Evolutionary conservation across 495 filamentous ascomycete genomes (phyloP).

Genomic region (Symbiotaphrina buchneri): DNA sequence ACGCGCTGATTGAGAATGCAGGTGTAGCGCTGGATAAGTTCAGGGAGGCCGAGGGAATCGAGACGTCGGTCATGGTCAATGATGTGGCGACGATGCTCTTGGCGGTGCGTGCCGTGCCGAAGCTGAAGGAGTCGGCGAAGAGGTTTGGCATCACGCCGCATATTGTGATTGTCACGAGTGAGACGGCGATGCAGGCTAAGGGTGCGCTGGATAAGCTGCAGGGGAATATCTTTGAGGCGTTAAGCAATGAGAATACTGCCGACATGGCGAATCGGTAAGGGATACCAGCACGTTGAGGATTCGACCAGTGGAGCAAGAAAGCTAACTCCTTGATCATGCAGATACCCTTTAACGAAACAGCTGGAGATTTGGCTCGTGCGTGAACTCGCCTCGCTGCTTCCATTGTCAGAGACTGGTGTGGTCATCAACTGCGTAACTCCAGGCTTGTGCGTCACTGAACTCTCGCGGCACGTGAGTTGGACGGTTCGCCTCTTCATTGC

Average conservation of each 20-base stretch:
- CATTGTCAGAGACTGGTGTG: too few relatives aligned
- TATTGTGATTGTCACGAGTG: constrained; percentile 12
- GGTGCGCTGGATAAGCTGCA: constrained; percentile 10
- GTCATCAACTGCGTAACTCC: too few relatives aligned
- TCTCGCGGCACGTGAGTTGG: too few relatives aligned
- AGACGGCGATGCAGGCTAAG: constrained; percentile 9
- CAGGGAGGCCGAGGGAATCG: constrained; percentile 6
- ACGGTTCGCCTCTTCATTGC: neutral
- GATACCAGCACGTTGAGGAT: too few relatives aligned
- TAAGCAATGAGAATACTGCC: constrained; percentile 9
- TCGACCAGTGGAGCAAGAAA: too few relatives aligned
- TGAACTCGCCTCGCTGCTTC: too few relatives aligned
- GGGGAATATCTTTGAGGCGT: constrained; percentile 9
- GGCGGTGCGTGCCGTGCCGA: constrained; percentile 17
- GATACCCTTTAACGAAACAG: constrained; percentile 12
- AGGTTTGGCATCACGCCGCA: constrained; percentile 10
- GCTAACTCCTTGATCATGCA: too few relatives aligned
- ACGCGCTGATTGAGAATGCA: constrained; percentile 11
- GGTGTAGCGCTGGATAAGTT: constrained; percentile 1
- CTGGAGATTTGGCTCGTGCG: constrained; percentile 12
- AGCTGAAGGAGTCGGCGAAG: constrained; percentile 10
- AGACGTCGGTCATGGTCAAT: constrained; percentile 19
- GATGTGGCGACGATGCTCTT: constrained; percentile 26
- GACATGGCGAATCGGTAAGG: constrained; percentile 13
- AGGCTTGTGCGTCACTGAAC: too few relatives aligned